These are phyloP conservation scores for Thermothelomyces thermophilus DNA, from an alignment of 2,329 filamentous ascomycete genomes.

Conservation along the genomic window DNA sequence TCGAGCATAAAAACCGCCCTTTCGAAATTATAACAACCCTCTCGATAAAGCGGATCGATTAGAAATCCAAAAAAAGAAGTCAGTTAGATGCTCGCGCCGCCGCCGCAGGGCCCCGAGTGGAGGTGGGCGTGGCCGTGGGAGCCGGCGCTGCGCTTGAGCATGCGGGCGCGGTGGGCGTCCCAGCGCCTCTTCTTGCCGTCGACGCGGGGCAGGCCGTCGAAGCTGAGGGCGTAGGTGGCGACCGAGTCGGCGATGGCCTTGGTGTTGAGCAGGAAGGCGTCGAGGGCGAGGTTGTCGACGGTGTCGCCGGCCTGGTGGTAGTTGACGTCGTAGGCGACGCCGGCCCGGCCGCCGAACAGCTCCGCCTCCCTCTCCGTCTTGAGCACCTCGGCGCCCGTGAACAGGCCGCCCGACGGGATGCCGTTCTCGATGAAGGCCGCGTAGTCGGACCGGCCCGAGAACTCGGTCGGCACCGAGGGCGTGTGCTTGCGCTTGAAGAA, in stretches of 20 bases:
- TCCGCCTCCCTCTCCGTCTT: conserved; percentile 48
- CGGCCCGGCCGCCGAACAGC: conserved; percentile 57
- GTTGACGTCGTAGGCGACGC: conserved; percentile 40
- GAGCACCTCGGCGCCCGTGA: conserved; percentile 49
- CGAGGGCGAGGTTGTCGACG: conserved; percentile 30
- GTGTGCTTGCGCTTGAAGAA: conserved; percentile 44
- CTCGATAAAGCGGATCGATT: no score
- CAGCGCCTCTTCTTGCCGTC: conserved; percentile 13
- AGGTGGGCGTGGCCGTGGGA: conserved; percentile 14
- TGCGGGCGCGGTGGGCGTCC: conserved; percentile 17
- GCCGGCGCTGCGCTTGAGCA: conserved; percentile 11
- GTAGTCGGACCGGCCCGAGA: conserved; percentile 52
- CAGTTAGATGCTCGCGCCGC: conserved; percentile 1
- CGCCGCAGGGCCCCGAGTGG: conserved; percentile 22
- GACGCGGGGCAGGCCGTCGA: conserved; percentile 28
- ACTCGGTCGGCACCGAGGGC: conserved; percentile 53
- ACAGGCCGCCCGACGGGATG: conserved; percentile 61
- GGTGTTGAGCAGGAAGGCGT: conserved; percentile 41
- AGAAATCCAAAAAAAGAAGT: no score
- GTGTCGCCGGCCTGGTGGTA: conserved; percentile 42
- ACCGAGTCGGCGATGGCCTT: conserved; percentile 38
- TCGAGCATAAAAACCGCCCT: no score
- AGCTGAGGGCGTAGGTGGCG: conserved; percentile 37
- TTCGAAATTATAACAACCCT: no score
- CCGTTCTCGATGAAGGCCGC: conserved; percentile 59